A percentile compares a stretch with the other conserved stretches of the same genome.
These are phyloP conservation scores for Floccularia luteovirens DNA, from an alignment of 768 basidiomycete species.

Conservation along the genomic window DNA sequence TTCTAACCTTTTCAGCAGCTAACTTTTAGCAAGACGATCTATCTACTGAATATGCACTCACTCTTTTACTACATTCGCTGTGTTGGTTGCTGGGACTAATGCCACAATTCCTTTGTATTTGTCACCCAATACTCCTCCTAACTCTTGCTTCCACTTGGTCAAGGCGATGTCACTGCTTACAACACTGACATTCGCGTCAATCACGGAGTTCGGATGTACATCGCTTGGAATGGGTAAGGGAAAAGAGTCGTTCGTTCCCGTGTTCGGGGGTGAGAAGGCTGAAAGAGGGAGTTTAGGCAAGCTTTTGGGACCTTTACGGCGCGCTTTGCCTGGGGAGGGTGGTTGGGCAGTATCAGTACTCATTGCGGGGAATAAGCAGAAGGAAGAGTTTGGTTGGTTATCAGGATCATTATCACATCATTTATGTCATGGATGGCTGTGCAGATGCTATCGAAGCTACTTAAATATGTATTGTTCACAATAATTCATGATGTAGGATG, in stretches of 20 bases:
- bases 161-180: slow-evolving; percentile 30
- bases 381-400: neutral
- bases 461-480: no score
- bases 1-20: neutral
- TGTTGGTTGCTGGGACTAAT: slow-evolving; percentile 16
- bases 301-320: slow-evolving; percentile 57
- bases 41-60: slow-evolving; percentile 23
- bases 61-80: slow-evolving; percentile 34
- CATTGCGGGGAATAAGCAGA: neutral
- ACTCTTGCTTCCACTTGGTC: slow-evolving; percentile 44
- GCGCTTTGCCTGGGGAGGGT: slow-evolving; percentile 11
- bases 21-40: slow-evolving; percentile 11
- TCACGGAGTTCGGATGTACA: slow-evolving; percentile 51
- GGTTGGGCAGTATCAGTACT: slow-evolving; percentile 2
- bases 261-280: slow-evolving; percentile 67
- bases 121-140: slow-evolving; percentile 33
- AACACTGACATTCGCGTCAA: slow-evolving; percentile 62
- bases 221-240: slow-evolving; percentile 61
- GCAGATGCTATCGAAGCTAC: no score
- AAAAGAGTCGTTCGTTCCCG: slow-evolving; percentile 59
- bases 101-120: slow-evolving; percentile 53
- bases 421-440: no score
- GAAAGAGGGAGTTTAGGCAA: slow-evolving; percentile 70
- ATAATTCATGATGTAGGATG: no score
- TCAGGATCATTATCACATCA: neutral